Conservation (phyloP, 352 stramenopile species). For the Blastocystis hominis region DNA sequence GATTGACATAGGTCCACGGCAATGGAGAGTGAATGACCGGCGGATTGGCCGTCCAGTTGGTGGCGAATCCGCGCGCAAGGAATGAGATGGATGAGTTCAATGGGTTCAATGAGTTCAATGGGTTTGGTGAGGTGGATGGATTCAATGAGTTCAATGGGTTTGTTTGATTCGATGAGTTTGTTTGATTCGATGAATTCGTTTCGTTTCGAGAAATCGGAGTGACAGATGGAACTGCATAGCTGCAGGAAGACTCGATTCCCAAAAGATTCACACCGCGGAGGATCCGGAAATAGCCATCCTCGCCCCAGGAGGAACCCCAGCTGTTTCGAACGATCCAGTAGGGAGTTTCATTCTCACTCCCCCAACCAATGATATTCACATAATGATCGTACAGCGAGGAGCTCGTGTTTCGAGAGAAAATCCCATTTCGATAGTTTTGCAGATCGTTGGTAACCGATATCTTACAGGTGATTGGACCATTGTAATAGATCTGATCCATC, state of each 20-base stretch:
- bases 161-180: not conserved
- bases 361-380: slow-evolving; percentile 80
- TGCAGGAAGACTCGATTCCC: slow-evolving; percentile 79
- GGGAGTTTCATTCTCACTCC: slow-evolving; percentile 11
- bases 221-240: slow-evolving; percentile 66
- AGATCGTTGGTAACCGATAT: slow-evolving; percentile 60
- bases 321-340: slow-evolving; percentile 84
- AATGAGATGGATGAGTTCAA: slow-evolving; percentile 61
- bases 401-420: slow-evolving; percentile 76
- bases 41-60: not conserved
- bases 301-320: slow-evolving; percentile 81
- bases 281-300: slow-evolving; percentile 80
- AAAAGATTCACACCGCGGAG: slow-evolving; percentile 79
- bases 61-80: slow-evolving; percentile 79
- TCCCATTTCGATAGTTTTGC: slow-evolving; percentile 80
- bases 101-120: too few species aligned
- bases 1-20: slow-evolving; percentile 70
- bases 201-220: not conserved
- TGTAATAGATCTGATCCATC: slow-evolving; percentile 86
- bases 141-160: too few species aligned
- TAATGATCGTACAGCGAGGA: slow-evolving; percentile 72
- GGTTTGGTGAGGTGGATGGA: too few species aligned
- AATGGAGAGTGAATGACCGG: slow-evolving; percentile 62
- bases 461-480: slow-evolving; percentile 81
- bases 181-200: not conserved